Evolutionary conservation across 2,329 filamentous ascomycete genomes (phyloP), one percentile per base, ranked within the genome.

Genomic region (Penicillium griseofulvum): DNA sequence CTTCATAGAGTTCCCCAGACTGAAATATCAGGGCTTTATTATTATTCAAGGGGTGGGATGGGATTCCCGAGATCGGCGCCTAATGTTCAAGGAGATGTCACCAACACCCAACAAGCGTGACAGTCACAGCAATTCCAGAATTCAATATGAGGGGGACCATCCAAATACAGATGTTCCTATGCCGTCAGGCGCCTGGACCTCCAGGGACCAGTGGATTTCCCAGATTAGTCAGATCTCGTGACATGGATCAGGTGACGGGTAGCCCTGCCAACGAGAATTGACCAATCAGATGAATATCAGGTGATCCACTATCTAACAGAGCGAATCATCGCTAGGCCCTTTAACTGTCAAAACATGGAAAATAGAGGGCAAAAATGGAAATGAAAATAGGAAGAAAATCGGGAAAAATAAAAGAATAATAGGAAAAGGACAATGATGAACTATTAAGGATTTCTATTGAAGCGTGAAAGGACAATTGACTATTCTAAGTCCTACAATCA

Each of bases 261-360:
- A 64, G 61, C 34, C 63, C 60, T 57, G 63, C 61, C 61, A 65
- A 64, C 63, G 41, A 8, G 0, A 3, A 8, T 7, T 7, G 17
- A 10, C 62, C 61, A 65, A 65, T 64, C 53, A 62, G 1, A 17
- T 0, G 0, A 2, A 2, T 24, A 22, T 10, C 0, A 38, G 2
- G 19, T 19, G 24, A 28, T 5, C 47, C 59, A 55, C 58, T 55
- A 59, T 55, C 4, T 2, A 5, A 12, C 12, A 9, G 11, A n/a
- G 36, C 62, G 59, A 65, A 63, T 65, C 55, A 65, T 7, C 31
- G 12, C 11, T 29, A 12, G n/a, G 28, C 22, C 19, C 43, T 44
- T 29, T 31, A 33, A 51, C 33, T 48, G 39, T 55, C 45, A 44
- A 36, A 51, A 54, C 41, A 48, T 44, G 37, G 41, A 44, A 53